Percentiles rank a stretch among this genome's conserved stretches.
Conservation (phyloP, 129 eudicot species). For the Calendula officinalis region DNA sequence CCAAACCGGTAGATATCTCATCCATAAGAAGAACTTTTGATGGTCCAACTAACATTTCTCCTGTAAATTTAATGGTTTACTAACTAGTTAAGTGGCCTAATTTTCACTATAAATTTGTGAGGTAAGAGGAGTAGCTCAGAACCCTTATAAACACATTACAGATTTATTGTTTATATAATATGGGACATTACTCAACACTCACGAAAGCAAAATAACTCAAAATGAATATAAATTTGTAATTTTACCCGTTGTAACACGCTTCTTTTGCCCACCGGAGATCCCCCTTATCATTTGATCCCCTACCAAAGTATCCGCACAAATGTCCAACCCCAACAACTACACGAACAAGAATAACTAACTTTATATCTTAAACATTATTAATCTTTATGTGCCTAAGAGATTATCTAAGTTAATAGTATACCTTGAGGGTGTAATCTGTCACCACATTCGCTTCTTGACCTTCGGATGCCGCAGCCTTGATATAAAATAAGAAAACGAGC, state of each 20-base stretch:
- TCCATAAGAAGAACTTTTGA: slow-evolving; percentile 63
- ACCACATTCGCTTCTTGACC: slow-evolving; percentile 69
- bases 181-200: no score
- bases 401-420: background rate
- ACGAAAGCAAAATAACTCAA: background rate
- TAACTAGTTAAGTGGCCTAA: background rate
- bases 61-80: slow-evolving; percentile 19
- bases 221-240: background rate
- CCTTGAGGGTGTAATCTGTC: slow-evolving; percentile 82
- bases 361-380: background rate
- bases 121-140: no score
- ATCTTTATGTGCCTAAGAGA: background rate
- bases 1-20: slow-evolving; percentile 71
- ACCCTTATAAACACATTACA: no score
- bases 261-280: slow-evolving; percentile 39
- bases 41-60: slow-evolving; percentile 71
- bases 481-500: background rate
- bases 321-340: slow-evolving; percentile 37
- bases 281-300: slow-evolving; percentile 41
- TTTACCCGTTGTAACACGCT: slow-evolving; percentile 45
- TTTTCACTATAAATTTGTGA: background rate
- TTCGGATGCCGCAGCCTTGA: slow-evolving; percentile 68
- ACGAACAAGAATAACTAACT: slow-evolving; percentile 7
- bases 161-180: no score
- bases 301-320: slow-evolving; percentile 39